Evolutionary conservation across 495 filamentous ascomycete genomes (phyloP).

Genomic region (Aspergillus conjunctus): DNA sequence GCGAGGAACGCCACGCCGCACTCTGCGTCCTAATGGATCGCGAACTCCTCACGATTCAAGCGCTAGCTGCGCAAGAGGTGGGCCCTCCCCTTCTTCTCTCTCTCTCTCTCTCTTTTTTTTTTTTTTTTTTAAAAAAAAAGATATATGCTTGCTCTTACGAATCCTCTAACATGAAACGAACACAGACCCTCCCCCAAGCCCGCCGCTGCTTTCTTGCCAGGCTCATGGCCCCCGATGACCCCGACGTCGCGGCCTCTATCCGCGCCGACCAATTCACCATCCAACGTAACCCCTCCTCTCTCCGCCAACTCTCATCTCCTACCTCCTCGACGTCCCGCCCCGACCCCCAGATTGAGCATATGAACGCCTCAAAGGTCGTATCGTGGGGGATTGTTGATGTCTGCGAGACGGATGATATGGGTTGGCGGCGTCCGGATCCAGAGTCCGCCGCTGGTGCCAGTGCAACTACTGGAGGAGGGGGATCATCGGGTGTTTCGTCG

Average conservation of each 20-base stretch:
- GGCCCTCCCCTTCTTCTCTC: conserved; percentile 5
- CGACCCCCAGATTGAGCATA: background rate
- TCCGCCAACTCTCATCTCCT: background rate
- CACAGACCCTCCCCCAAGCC: conserved; percentile 43
- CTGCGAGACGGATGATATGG: conserved; percentile 27
- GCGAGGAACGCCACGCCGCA: conserved; percentile 41
- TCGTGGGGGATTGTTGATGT: conserved; percentile 25
- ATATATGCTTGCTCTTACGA: background rate
- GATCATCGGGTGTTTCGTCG: conserved; percentile 1
- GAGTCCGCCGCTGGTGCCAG: background rate
- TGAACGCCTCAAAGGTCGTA: conserved; percentile 10
- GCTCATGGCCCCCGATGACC: conserved; percentile 37
- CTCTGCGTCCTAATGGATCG: conserved; percentile 38
- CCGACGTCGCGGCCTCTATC: conserved; percentile 31
- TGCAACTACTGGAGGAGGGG: background rate
- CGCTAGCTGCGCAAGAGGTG: conserved; percentile 39
- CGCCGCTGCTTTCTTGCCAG: conserved; percentile 42
- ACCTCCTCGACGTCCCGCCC: conserved; percentile 2
- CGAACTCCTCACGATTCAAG: conserved; percentile 42
- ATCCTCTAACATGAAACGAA: background rate
- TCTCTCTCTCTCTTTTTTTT: conserved; percentile 1
- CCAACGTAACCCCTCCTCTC: conserved; percentile 4
- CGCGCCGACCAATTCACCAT: conserved; percentile 35
- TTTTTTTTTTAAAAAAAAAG: background rate
- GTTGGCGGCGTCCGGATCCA: conserved; percentile 22